Evolutionary conservation across 345 rosid species (phyloP).

Genomic region (Euphorbia pulcherrima): DNA sequence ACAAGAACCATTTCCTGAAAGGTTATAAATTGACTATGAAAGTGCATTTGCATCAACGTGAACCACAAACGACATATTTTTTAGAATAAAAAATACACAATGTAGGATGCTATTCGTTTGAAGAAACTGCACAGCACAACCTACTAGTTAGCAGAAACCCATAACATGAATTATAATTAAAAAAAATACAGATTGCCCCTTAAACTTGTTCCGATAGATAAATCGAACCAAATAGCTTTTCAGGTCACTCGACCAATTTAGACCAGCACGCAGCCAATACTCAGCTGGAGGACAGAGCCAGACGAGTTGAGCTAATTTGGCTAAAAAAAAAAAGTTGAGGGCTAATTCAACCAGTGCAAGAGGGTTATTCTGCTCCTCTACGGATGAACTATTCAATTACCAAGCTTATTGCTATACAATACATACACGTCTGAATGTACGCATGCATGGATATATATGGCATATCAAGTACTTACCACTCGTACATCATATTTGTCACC

Average conservation of each 20-base stretch:
- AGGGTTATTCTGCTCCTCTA: neutral
- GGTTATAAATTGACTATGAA: too few relatives aligned
- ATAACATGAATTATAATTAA: neutral
- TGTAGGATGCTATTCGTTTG: neutral
- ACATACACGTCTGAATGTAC: too few relatives aligned
- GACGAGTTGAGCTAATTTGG: neutral
- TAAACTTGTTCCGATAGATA: too few relatives aligned
- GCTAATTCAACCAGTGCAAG: neutral
- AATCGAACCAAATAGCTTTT: too few relatives aligned
- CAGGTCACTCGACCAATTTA: neutral
- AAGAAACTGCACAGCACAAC: too few relatives aligned
- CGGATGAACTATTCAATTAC: neutral
- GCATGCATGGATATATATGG: neutral
- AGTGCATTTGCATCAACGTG: too few relatives aligned
- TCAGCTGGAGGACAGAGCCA: neutral
- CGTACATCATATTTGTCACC: conserved; percentile 90
- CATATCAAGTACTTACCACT: conserved; percentile 56
- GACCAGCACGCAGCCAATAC: neutral
- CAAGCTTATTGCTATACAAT: neutral
- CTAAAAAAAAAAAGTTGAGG: neutral
- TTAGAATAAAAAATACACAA: too few relatives aligned
- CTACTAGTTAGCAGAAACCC: too few relatives aligned
- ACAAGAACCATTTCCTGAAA: neutral
- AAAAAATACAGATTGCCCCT: neutral
- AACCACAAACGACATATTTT: too few relatives aligned